Conservation (phyloP, 306 rosid species). For the Trifolium subterraneum region DNA sequence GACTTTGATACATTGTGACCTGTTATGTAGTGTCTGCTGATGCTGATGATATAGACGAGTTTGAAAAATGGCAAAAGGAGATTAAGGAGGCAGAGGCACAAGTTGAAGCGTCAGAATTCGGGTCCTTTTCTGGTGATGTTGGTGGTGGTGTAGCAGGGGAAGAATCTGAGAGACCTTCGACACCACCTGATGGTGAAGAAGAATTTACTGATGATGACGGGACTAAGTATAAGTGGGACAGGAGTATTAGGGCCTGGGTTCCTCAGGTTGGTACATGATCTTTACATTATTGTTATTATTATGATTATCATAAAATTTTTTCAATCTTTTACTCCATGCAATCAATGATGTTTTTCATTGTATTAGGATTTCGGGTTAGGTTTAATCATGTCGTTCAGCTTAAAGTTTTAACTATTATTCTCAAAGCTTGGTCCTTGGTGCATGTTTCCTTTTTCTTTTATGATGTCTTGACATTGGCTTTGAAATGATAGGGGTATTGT, state of each 20-base stretch:
- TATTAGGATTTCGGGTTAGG: conserved; percentile 10
- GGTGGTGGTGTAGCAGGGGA: conserved; percentile 42
- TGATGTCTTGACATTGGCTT: conserved; percentile 27
- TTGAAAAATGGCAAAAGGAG: conserved; percentile 84
- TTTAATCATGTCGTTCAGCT: background rate
- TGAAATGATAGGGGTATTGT: conserved; percentile 24
- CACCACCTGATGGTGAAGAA: conserved; percentile 95
- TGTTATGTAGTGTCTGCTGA: conserved; percentile 54
- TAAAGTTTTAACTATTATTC: conserved; percentile 10
- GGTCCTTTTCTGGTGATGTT: conserved; percentile 37
- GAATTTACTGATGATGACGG: conserved; percentile 98
- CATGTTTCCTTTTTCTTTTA: too few species aligned
- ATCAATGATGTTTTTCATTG: conserved; percentile 18
- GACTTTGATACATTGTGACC: conserved; percentile 33
- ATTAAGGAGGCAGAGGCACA: conserved; percentile 69
- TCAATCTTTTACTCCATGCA: conserved; percentile 17
- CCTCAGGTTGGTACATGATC: conserved; percentile 74
- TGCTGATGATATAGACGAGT: conserved; percentile 55
- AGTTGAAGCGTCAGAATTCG: conserved; percentile 43
- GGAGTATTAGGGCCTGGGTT: conserved; percentile 79
- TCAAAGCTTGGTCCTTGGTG: conserved; percentile 6
- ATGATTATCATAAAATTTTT: background rate
- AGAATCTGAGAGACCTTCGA: conserved; percentile 74
- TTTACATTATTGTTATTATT: background rate
- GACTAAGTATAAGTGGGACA: conserved; percentile 85